Conservation (phyloP, 2,329 filamentous ascomycete genomes). For the Colletotrichum orchidophilum region DNA sequence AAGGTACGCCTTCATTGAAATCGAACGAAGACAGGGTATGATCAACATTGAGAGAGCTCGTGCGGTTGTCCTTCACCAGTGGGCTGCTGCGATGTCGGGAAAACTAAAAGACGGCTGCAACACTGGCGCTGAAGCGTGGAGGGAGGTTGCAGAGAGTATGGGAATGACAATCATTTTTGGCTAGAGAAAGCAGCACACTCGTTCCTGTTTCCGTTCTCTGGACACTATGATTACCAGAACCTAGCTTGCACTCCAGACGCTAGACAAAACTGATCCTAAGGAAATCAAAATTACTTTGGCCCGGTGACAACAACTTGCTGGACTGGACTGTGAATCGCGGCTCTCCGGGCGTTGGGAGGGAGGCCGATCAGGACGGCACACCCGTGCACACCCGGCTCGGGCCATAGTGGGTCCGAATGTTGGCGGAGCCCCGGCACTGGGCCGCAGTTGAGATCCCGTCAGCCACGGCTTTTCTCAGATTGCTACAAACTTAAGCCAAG, state of each 20-base stretch:
- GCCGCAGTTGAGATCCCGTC: background rate
- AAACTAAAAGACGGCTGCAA: slow-evolving; percentile 45
- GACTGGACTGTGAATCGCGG: background rate
- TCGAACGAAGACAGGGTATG: slow-evolving; percentile 69
- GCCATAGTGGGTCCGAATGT: background rate
- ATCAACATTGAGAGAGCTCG: slow-evolving; percentile 50
- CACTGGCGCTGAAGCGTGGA: background rate
- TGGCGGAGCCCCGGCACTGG: background rate
- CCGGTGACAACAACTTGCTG: too few relatives aligned
- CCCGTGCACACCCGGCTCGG: background rate
- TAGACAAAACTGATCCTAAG: background rate
- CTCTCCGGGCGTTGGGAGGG: background rate
- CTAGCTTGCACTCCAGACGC: background rate
- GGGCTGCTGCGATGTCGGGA: slow-evolving; percentile 42
- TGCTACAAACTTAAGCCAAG: background rate
- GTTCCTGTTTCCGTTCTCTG: background rate
- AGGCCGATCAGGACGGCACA: background rate
- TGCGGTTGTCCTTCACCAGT: background rate
- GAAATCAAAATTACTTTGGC: too few relatives aligned
- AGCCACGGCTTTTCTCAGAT: background rate
- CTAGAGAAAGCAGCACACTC: background rate
- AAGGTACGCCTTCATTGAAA: slow-evolving; percentile 58
- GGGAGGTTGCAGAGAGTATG: slow-evolving; percentile 6
- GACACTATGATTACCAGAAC: background rate
- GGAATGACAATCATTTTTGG: slow-evolving; percentile 10